These are phyloP conservation scores for Penicillium sclerotigenum DNA, from an alignment of 2,329 filamentous ascomycete genomes.

Conservation along the genomic window DNA sequence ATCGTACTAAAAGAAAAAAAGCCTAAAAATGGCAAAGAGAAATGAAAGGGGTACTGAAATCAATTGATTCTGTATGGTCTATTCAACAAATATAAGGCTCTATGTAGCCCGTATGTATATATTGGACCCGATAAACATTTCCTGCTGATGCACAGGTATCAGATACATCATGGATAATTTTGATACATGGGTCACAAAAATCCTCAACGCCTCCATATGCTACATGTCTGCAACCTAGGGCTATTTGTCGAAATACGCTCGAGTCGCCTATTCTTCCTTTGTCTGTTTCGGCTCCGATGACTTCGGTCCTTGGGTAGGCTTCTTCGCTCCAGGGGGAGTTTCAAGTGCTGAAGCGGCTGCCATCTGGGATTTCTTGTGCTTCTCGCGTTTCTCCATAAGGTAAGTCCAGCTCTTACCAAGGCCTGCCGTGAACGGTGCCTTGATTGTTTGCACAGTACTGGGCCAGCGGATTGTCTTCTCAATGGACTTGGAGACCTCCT, in stretches of 20 bases:
- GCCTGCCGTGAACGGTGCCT: slow-evolving; percentile 78
- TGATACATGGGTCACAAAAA: slow-evolving; percentile 12
- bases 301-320: not conserved
- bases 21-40: too few relatives aligned
- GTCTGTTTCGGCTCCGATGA: slow-evolving; percentile 14
- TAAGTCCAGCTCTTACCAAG: slow-evolving; percentile 69
- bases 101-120: slow-evolving; percentile 6
- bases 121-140: not conserved
- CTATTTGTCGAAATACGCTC: not conserved
- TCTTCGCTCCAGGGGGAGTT: not conserved
- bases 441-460: slow-evolving; percentile 80
- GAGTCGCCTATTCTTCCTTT: not conserved
- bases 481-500: slow-evolving; percentile 72
- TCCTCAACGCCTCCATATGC: slow-evolving; percentile 21
- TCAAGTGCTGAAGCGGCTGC: slow-evolving; percentile 21
- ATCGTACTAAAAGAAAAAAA: not conserved
- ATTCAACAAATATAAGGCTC: slow-evolving; percentile 4
- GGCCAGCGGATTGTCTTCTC: slow-evolving; percentile 90
- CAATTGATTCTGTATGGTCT: not conserved
- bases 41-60: not conserved
- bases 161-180: slow-evolving; percentile 10
- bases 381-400: slow-evolving; percentile 73
- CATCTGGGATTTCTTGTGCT: slow-evolving; percentile 49
- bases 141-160: slow-evolving; percentile 8
- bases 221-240: slow-evolving; percentile 2